A percentile compares a stretch with the other conserved stretches of the same genome.
Conservation (phyloP, 805 yeast species). For the Torulaspora delbrueckii region DNA sequence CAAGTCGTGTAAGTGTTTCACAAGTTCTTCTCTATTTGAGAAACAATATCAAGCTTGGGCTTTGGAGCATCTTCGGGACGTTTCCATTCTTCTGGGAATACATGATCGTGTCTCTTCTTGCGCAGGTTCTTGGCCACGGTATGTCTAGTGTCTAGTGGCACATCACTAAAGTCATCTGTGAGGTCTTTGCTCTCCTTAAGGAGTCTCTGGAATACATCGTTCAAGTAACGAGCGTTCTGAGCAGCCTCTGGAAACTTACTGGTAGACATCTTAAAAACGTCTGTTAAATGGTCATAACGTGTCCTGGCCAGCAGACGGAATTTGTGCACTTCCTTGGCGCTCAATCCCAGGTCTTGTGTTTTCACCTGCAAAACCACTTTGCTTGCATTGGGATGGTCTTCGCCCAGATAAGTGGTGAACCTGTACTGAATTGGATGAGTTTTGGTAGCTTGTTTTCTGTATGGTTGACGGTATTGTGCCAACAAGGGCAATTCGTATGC, state of each 20-base stretch:
- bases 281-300: conserved; percentile 60
- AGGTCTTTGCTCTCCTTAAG: conserved; percentile 60
- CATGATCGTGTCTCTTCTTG: conserved; percentile 37
- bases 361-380: conserved; percentile 60
- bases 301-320: conserved; percentile 73
- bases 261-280: conserved; percentile 59
- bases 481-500: conserved; percentile 90
- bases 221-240: conserved; percentile 75
- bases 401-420: conserved; percentile 72
- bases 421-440: conserved; percentile 58
- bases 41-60: conserved; percentile 25
- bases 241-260: conserved; percentile 69
- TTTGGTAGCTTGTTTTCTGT: conserved; percentile 43
- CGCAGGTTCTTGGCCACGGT: conserved; percentile 45
- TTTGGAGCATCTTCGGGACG: conserved; percentile 68
- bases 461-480: conserved; percentile 67
- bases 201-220: conserved; percentile 57
- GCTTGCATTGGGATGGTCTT: conserved; percentile 50
- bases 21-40: conserved; percentile 13
- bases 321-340: conserved; percentile 57
- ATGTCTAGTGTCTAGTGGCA: conserved; percentile 80
- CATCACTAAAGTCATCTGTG: conserved; percentile 59
- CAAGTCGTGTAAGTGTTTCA: conserved; percentile 4
- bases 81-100: conserved; percentile 79
- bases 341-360: conserved; percentile 50